These are phyloP conservation scores for Candida maesae DNA, from an alignment of 805 yeast genomes.

Conservation along the genomic window DNA sequence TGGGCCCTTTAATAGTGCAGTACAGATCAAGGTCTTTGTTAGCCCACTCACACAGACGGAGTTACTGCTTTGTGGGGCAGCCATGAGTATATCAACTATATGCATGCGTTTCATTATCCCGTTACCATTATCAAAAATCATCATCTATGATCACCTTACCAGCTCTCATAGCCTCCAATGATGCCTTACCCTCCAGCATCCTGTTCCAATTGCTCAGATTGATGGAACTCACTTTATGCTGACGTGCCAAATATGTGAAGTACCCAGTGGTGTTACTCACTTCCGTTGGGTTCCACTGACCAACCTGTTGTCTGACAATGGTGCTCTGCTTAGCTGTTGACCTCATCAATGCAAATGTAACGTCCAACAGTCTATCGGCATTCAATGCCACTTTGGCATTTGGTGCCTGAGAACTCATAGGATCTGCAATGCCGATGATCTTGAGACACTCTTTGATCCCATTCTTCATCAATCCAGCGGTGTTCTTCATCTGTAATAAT, in stretches of 20 bases:
- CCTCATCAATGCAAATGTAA: slow-evolving; percentile 31
- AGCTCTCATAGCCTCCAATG: slow-evolving; percentile 2
- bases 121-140: not conserved
- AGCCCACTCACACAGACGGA: no score
- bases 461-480: slow-evolving; percentile 33
- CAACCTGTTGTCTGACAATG: slow-evolving; percentile 12
- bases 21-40: no score
- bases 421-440: slow-evolving; percentile 33
- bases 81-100: no score
- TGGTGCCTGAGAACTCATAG: slow-evolving; percentile 15
- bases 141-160: not conserved
- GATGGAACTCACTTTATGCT: slow-evolving; percentile 11
- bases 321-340: slow-evolving; percentile 12
- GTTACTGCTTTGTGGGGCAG: no score
- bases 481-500: slow-evolving; percentile 38
- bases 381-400: slow-evolving; percentile 26
- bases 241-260: slow-evolving; percentile 16
- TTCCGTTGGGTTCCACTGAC: slow-evolving; percentile 12
- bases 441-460: slow-evolving; percentile 48
- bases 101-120: not conserved
- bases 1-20: no score
- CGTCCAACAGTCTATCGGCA: slow-evolving; percentile 31
- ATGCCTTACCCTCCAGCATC: slow-evolving; percentile 19
- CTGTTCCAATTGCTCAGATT: slow-evolving; percentile 15
- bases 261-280: slow-evolving; percentile 20